These are phyloP conservation scores for Podospora tetraspora DNA, from an alignment of 495 filamentous ascomycete genomes.

Conservation along the genomic window DNA sequence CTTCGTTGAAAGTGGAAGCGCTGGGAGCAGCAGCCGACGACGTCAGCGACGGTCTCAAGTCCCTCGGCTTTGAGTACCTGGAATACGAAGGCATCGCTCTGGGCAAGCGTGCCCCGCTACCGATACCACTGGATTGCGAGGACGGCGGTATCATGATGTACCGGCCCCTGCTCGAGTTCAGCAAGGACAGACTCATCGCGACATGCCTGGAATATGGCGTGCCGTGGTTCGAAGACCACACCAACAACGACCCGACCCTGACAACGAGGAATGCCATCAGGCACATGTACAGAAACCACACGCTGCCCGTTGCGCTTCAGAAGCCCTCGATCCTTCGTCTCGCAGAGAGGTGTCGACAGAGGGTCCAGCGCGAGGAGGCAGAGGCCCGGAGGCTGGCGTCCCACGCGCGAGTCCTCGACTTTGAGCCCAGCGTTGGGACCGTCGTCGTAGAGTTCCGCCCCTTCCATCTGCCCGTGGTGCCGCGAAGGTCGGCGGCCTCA, in stretches of 20 bases:
- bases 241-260: constrained; percentile 73
- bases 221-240: constrained; percentile 75
- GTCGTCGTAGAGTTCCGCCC: constrained; percentile 37
- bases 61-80: constrained; percentile 10
- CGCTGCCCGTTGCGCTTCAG: constrained; percentile 64
- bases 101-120: constrained; percentile 3
- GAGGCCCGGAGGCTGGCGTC: constrained; percentile 30
- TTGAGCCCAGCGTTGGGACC: constrained; percentile 40
- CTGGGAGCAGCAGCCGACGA: background rate
- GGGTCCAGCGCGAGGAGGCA: constrained; percentile 29
- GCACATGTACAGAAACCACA: constrained; percentile 50
- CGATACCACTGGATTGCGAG: constrained; percentile 45
- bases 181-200: constrained; percentile 63
- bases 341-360: constrained; percentile 34
- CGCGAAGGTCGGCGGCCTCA: constrained; percentile 13
- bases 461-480: constrained; percentile 14
- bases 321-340: constrained; percentile 58
- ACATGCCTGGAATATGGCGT: constrained; percentile 64
- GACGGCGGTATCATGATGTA: constrained; percentile 64
- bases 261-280: constrained; percentile 79
- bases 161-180: constrained; percentile 69
- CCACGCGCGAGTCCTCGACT: constrained; percentile 31
- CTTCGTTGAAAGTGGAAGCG: constrained; percentile 12
- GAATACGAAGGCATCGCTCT: constrained; percentile 25
- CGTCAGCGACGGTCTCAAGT: background rate